A percentile compares a stretch with the other conserved stretches of the same genome.
phyloP scores from a whole-genome alignment of 352 stramenopile genomes.

The Phytophthora hybrid region DNA sequence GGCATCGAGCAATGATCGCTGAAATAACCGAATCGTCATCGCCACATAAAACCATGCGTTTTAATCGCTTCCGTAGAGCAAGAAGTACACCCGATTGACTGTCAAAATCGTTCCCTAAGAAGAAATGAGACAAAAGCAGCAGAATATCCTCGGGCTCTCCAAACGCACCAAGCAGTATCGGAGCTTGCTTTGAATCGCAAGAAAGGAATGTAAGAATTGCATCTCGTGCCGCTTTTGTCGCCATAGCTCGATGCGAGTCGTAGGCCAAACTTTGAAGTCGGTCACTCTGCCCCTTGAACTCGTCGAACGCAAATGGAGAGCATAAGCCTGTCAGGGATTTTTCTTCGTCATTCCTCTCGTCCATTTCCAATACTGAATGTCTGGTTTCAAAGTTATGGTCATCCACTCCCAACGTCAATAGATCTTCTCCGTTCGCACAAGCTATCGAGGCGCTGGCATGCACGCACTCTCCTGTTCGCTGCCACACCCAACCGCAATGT shows the following conservation, averaged over 20 bases:
- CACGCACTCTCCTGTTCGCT: slow-evolving; percentile 50
- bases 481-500: slow-evolving; percentile 51
- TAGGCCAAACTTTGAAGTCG: slow-evolving; percentile 71
- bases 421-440: slow-evolving; percentile 54
- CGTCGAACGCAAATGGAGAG: slow-evolving; percentile 73
- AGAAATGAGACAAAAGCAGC: slow-evolving; percentile 54
- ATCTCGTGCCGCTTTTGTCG: slow-evolving; percentile 65
- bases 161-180: slow-evolving; percentile 42
- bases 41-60: slow-evolving; percentile 27
- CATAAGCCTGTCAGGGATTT: slow-evolving; percentile 63
- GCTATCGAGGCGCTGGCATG: slow-evolving; percentile 30
- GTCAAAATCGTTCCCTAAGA: slow-evolving; percentile 38
- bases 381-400: slow-evolving; percentile 45
- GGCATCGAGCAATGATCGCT: slow-evolving; percentile 43
- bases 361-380: slow-evolving; percentile 60
- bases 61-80: slow-evolving; percentile 38
- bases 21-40: slow-evolving; percentile 30
- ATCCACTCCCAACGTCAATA: slow-evolving; percentile 70
- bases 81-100: slow-evolving; percentile 30
- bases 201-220: slow-evolving; percentile 53
- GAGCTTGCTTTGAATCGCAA: slow-evolving; percentile 11
- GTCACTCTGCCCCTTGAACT: slow-evolving; percentile 65
- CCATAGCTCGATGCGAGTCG: slow-evolving; percentile 65
- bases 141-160: slow-evolving; percentile 51
- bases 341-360: slow-evolving; percentile 67